Evolutionary conservation across 306 rosid genomes (phyloP).

Genomic region (Abrus pulchellus): DNA sequence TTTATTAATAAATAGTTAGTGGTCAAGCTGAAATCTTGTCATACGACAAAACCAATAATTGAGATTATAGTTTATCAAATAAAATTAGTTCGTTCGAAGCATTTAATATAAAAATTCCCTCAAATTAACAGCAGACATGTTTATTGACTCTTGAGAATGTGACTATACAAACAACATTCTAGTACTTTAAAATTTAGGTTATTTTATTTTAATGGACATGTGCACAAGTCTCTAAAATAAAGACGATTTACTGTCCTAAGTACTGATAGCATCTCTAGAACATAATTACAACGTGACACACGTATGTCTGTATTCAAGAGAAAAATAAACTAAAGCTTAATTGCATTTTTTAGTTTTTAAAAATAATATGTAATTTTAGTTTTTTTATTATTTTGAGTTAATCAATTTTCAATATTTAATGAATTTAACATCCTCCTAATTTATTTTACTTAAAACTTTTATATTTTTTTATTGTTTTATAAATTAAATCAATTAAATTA

Average conservation of each 20-base stretch:
- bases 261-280: conserved; percentile 16
- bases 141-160: conserved; percentile 43
- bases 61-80: conserved; percentile 35
- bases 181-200: background rate
- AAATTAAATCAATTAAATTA: no score
- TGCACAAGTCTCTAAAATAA: conserved; percentile 42
- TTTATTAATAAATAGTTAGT: conserved; percentile 32
- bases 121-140: background rate
- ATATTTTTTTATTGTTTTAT: no score
- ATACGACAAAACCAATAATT: conserved; percentile 50
- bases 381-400: no score
- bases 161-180: conserved; percentile 44
- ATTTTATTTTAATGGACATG: conserved; percentile 31
- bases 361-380: no score
- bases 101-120: conserved; percentile 1
- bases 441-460: no score
- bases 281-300: conserved; percentile 19
- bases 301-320: background rate
- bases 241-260: conserved; percentile 31
- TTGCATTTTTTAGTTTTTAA: no score
- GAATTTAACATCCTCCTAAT: no score
- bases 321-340: background rate
- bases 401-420: no score
- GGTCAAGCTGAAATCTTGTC: conserved; percentile 31
- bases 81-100: background rate